These are phyloP conservation scores for Aspergillus sergii DNA, from an alignment of 2,329 filamentous ascomycete genomes.

Conservation along the genomic window DNA sequence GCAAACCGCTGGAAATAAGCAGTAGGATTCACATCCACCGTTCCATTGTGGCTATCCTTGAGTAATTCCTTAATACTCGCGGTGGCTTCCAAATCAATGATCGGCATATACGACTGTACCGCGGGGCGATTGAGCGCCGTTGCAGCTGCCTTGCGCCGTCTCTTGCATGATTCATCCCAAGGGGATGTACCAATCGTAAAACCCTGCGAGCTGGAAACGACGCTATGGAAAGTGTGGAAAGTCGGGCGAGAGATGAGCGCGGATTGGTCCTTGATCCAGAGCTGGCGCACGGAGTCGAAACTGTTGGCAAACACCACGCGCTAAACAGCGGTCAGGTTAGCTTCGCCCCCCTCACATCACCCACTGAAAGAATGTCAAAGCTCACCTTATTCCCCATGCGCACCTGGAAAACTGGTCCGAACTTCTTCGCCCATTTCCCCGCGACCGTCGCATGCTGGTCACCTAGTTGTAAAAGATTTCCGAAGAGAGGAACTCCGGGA, in stretches of 20 bases:
- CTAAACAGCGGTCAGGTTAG: conserved; percentile 32
- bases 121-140: conserved; percentile 77
- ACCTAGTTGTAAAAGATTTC: conserved; percentile 64
- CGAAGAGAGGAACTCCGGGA: conserved; percentile 64
- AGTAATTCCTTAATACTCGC: conserved; percentile 73
- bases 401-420: conserved; percentile 67
- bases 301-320: conserved; percentile 78
- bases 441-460: conserved; percentile 59
- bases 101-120: conserved; percentile 77
- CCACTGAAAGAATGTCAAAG: background rate
- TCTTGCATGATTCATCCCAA: conserved; percentile 81
- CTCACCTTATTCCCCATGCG: conserved; percentile 67
- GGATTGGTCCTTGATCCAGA: conserved; percentile 80
- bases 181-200: conserved; percentile 83
- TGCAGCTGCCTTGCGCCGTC: conserved; percentile 74
- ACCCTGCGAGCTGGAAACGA: conserved; percentile 74
- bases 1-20: conserved; percentile 76
- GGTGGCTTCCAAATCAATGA: conserved; percentile 75
- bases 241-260: conserved; percentile 75
- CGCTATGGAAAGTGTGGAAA: conserved; percentile 79
- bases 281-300: conserved; percentile 69
- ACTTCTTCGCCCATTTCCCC: conserved; percentile 61
- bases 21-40: conserved; percentile 68
- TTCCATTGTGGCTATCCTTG: conserved; percentile 63
- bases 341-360: conserved; percentile 9